Evolutionary conservation across 1,284 basidiomycete species (phyloP), one percentile per base, ranked within the genome.

Genomic region (Puccinia triticina): DNA sequence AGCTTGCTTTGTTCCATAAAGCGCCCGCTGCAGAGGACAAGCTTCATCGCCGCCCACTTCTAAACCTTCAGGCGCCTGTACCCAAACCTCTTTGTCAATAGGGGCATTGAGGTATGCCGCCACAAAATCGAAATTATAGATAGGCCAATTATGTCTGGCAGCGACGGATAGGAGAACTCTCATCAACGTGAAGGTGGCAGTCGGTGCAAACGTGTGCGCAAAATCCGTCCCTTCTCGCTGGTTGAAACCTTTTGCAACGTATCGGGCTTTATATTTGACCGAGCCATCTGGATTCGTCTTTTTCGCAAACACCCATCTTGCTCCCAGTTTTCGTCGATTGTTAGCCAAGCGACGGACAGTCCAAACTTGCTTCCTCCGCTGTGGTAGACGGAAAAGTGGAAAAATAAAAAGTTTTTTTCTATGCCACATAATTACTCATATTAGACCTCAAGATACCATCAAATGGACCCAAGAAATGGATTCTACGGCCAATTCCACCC

Each of bases 1-100:
- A 1, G 50, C 73, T 34, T 76, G 48, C 34, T 59, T 57, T 1
- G 73, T 76, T 2, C 48, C 73, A 37, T 76, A 76, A 3, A 76
- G 73, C 16, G 73, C 73, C 37, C 59, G 57, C n/a, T 66, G 8
- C 7, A 66, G 61, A 7, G 7, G 32, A 18, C 55, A 57, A 18
- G 23, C 61, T 7, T 66, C 2, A n/a, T 29, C 32, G 21, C 14
- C 10, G 12, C 3, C 3, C 7, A 57, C 32, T 7, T 57, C n/a
- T 26, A 55, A 23, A 2, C 74, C 74, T 3, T 57, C 16, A 2
- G 57, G 57, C 1, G 34, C 5, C 0, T 21, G 8, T 0, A 64
- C 55, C 16, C 34, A 77, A n/a, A 26, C 7, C 4, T 43, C 40
- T 43, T 43, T 43, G 40, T 43, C 40, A 12, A 43, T 43, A 7